Evolutionary conservation across 2,329 filamentous ascomycete species (phyloP).

Genomic region (Colletotrichum sp.): DNA sequence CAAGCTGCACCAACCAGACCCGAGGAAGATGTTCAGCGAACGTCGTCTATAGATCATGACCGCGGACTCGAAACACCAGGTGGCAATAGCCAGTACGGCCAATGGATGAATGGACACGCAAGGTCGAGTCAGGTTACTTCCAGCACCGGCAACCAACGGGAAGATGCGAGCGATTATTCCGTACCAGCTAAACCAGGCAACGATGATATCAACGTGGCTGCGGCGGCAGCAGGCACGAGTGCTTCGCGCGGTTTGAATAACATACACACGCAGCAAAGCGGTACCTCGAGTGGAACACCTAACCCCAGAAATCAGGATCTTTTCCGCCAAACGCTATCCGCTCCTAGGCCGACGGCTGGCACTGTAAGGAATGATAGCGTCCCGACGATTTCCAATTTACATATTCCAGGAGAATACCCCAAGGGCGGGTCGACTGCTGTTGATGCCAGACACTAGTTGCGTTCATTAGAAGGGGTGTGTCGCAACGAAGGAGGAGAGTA

Average conservation of each 20-base stretch:
- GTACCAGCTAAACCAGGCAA: neutral
- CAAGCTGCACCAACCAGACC: neutral
- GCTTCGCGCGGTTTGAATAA: neutral
- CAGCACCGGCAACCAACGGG: neutral
- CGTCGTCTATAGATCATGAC: neutral
- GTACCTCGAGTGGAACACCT: neutral
- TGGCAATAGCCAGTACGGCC: slow-evolving; percentile 16
- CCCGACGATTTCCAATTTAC: slow-evolving; percentile 67
- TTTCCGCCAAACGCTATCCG: neutral
- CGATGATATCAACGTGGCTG: neutral
- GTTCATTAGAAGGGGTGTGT: neutral
- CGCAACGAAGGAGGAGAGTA: neutral
- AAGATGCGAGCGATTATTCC: neutral
- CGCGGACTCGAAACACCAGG: slow-evolving; percentile 11
- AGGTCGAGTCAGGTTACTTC: neutral
- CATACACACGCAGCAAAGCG: neutral
- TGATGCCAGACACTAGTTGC: neutral
- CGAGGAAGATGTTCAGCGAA: neutral
- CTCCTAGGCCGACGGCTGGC: slow-evolving; percentile 29
- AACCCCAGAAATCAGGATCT: neutral
- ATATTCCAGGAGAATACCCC: slow-evolving; percentile 73
- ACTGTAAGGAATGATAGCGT: slow-evolving; percentile 45
- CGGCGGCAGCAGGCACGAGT: neutral
- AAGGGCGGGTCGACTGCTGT: slow-evolving; percentile 26
- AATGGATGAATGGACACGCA: slow-evolving; percentile 14